phyloP scores from a whole-genome alignment of 495 filamentous ascomycete species.

The Aspergillus incahuasiensis region DNA sequence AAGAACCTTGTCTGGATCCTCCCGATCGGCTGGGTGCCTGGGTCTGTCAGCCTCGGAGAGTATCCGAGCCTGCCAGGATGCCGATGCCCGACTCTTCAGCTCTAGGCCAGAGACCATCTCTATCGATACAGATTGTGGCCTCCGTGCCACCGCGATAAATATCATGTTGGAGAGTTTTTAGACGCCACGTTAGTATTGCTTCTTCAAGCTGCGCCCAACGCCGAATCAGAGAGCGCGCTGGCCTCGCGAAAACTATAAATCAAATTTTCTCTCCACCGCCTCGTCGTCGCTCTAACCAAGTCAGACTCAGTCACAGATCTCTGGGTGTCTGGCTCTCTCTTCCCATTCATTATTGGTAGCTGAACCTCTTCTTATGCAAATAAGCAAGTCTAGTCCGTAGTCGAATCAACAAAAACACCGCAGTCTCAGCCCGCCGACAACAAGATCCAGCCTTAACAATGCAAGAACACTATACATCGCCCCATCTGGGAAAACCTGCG shows the following conservation, averaged over 20 bases:
- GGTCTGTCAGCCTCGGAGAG: neutral
- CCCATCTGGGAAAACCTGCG: slow-evolving; percentile 15
- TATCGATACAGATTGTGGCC: too few species aligned
- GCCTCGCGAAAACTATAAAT: neutral
- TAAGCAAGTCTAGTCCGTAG: slow-evolving; percentile 12
- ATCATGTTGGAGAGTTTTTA: neutral
- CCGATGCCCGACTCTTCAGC: too few species aligned
- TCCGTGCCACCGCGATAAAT: neutral
- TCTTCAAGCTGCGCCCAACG: neutral
- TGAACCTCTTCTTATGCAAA: slow-evolving; percentile 12
- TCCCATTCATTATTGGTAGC: neutral
- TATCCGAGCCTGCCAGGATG: neutral
- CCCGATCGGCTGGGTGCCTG: slow-evolving; percentile 2
- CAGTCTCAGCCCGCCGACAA: slow-evolving; percentile 5
- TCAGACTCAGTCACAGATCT: neutral
- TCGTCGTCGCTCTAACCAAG: neutral
- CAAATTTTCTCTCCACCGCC: neutral
- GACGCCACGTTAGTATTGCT: slow-evolving; percentile 2
- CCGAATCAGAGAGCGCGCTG: neutral
- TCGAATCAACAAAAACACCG: slow-evolving; percentile 6
- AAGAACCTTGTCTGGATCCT: neutral
- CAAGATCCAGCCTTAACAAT: slow-evolving; percentile 18
- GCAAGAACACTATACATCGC: slow-evolving; percentile 24
- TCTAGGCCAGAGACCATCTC: too few species aligned
- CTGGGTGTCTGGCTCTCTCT: neutral